A percentile compares a stretch with the other conserved stretches of the same genome.
Conservation (phyloP, 176 grass and related monocot genomes). For the Hyparrhenia diplandra region DNA sequence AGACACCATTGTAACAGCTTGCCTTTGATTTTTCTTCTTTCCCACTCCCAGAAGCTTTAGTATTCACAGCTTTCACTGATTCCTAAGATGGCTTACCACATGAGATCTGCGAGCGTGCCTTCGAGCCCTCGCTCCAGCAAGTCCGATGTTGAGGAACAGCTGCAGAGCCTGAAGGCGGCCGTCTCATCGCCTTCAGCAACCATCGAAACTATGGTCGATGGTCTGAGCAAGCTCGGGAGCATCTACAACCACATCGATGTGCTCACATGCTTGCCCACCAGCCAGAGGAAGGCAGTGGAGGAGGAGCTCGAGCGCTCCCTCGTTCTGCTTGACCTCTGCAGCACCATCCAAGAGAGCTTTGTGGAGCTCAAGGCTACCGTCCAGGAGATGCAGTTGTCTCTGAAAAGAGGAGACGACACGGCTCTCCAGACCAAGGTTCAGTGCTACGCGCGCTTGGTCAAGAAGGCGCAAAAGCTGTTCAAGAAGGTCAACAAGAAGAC, state of each 20-base stretch:
- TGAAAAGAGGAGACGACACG: slow-evolving; percentile 19
- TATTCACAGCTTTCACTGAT: too few relatives aligned
- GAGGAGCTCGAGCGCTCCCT: slow-evolving; percentile 42
- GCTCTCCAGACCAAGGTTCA: slow-evolving; percentile 15
- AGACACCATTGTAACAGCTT: background rate
- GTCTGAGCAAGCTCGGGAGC: slow-evolving; percentile 14
- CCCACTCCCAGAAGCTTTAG: background rate
- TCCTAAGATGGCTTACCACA: background rate
- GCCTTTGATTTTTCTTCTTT: background rate
- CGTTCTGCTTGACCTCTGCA: slow-evolving; percentile 44
- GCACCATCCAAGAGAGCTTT: slow-evolving; percentile 23
- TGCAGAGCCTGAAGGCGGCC: slow-evolving; percentile 17
- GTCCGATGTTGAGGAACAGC: background rate
- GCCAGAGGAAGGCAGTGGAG: slow-evolving; percentile 48
- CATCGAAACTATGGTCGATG: background rate
- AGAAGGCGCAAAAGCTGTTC: background rate
- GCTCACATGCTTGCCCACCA: slow-evolving; percentile 35
- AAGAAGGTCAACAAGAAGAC: background rate
- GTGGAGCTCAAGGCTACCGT: slow-evolving; percentile 1
- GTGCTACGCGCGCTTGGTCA: background rate
- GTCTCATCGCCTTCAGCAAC: slow-evolving; percentile 1
- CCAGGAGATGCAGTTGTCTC: slow-evolving; percentile 21
- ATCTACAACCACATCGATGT: slow-evolving; percentile 17
- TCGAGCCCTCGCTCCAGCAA: slow-evolving; percentile 1
- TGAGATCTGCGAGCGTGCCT: background rate